phyloP scores from a whole-genome alignment of 352 stramenopile species.

The Globisporangium polare region DNA sequence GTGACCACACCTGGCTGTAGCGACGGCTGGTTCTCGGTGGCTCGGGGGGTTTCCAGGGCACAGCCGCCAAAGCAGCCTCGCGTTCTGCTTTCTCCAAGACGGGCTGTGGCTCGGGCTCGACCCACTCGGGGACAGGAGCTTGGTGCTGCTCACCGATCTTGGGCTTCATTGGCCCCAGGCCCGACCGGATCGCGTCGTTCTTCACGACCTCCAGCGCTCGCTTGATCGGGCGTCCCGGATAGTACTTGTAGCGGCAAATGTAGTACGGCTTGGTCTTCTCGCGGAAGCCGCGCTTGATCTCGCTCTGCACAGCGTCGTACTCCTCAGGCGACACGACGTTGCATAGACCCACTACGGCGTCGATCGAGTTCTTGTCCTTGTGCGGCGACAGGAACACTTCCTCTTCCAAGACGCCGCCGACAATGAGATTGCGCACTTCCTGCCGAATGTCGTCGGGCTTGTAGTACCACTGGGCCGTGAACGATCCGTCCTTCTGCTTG shows the following conservation, averaged over 20 bases:
- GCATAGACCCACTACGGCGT: conserved; percentile 72
- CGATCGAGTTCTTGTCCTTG: conserved; percentile 81
- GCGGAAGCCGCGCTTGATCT: conserved; percentile 67
- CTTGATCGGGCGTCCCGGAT: conserved; percentile 57
- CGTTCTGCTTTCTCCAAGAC: background rate
- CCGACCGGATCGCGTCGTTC: conserved; percentile 66
- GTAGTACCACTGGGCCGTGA: conserved; percentile 86
- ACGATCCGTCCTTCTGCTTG: conserved; percentile 37
- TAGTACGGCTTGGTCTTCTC: conserved; percentile 64
- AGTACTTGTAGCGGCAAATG: conserved; percentile 83
- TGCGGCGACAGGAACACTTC: conserved; percentile 84
- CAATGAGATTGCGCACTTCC: conserved; percentile 56
- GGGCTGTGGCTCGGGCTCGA: conserved; percentile 10
- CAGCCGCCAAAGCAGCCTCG: background rate
- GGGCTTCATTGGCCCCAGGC: conserved; percentile 55
- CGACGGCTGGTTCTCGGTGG: conserved; percentile 17
- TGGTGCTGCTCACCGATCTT: conserved; percentile 69
- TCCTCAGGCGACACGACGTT: conserved; percentile 72
- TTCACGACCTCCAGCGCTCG: conserved; percentile 64
- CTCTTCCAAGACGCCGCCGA: conserved; percentile 51
- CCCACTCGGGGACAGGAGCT: conserved; percentile 35
- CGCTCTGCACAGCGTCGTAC: conserved; percentile 63
- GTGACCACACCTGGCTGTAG: conserved; percentile 69
- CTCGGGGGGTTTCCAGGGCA: conserved; percentile 30
- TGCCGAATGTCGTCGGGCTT: conserved; percentile 70